Evolutionary conservation across 2,329 filamentous ascomycete genomes (phyloP), one percentile per base, ranked within the genome.

Genomic region (Trichoderma aggressivum): DNA sequence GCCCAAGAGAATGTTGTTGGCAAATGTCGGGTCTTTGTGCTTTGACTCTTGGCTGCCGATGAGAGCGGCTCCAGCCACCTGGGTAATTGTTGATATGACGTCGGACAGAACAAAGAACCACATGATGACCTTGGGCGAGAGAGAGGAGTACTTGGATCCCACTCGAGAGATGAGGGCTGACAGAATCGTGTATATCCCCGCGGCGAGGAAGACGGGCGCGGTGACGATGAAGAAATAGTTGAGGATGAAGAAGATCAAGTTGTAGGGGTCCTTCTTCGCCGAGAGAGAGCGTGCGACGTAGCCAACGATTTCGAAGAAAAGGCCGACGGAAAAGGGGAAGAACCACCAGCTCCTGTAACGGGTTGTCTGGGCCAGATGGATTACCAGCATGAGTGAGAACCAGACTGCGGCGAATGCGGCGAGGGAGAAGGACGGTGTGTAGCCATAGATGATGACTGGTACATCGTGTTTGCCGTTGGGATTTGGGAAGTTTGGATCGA

Each of bases 171-270:
- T 87, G 36, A 89, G 78, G 4, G 84, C 81, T 0, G 83, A 85
- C 7, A 89, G 80, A 60, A 87, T 80, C n/a, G 85, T 85, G 80
- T 88, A 89, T 63, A 88, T 85, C 0, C 83, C 83, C 0, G 87
- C 87, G 18, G 85, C 83, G 77, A 88, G 84, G 75, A 89, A 87
- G 47, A 89, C 87, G 1, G 87, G 87, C 0, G 87, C 87, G 0
- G 86, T 85, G 72, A 89, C 87, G 77, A 89, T 87, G 81, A 87
- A 87, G 81, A 89, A 89, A 80, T 88, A 89, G 75, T 88, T 86
- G 59, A 87, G 78, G 50, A 89, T 85, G 74, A 89, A 89, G 80
- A 84, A 88, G 47, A 84, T 78, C 18, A 88, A 81, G 72, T 84
- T 80, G 76, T 88, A 88, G 0, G 87, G 87, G 72, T 88, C 81